phyloP scores from a whole-genome alignment of 805 yeast species.

The Dipodascus albidus region DNA sequence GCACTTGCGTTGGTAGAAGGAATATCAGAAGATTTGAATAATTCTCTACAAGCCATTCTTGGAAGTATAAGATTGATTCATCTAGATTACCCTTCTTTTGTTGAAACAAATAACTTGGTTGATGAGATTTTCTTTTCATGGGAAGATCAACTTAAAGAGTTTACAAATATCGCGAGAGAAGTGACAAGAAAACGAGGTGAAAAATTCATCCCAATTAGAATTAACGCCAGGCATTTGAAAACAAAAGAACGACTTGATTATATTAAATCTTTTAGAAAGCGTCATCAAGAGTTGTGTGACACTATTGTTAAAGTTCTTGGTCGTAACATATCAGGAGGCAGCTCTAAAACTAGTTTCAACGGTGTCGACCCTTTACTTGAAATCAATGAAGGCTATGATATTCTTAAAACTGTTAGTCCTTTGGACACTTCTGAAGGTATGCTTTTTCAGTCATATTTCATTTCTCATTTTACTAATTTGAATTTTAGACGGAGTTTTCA shows the following conservation, averaged over 20 bases:
- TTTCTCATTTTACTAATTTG: background rate
- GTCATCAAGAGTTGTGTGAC: constrained; percentile 39
- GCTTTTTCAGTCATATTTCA: constrained; percentile 7
- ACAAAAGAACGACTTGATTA: constrained; percentile 35
- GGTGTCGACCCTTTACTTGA: constrained; percentile 23
- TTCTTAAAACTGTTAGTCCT: constrained; percentile 29
- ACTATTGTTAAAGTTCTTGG: constrained; percentile 25
- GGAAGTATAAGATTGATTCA: constrained; percentile 33
- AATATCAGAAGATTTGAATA: constrained; percentile 44
- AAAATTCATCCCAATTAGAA: constrained; percentile 51
- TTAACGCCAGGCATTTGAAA: constrained; percentile 34
- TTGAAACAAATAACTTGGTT: constrained; percentile 21
- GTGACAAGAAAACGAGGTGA: constrained; percentile 62
- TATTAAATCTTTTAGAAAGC: constrained; percentile 35
- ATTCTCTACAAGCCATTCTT: constrained; percentile 32
- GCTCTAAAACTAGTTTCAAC: constrained; percentile 11
- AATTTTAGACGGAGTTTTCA: constrained; percentile 10
- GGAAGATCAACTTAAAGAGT: constrained; percentile 52
- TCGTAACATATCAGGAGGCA: constrained; percentile 5
- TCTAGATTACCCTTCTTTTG: constrained; percentile 32
- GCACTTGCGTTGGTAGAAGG: constrained; percentile 58
- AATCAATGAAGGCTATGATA: constrained; percentile 32
- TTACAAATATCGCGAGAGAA: constrained; percentile 60
- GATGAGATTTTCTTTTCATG: constrained; percentile 34
- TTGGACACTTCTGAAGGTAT: constrained; percentile 24